These are phyloP conservation scores for Tephrocybe sp. DNA, from an alignment of 768 basidiomycete genomes.

Conservation along the genomic window DNA sequence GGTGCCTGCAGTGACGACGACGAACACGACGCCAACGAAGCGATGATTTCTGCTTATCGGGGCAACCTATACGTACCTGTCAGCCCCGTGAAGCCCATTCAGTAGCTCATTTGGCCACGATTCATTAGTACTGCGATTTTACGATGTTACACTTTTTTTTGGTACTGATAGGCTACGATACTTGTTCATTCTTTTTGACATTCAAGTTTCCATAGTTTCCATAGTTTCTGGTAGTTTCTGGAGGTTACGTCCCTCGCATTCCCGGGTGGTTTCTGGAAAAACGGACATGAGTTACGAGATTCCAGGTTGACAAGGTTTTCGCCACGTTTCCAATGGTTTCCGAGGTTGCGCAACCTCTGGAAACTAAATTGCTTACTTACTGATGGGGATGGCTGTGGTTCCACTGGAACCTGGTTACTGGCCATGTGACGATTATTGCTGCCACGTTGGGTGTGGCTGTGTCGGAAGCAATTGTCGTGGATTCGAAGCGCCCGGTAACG, in stretches of 20 bases:
- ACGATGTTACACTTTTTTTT: background rate
- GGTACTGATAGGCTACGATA: no score
- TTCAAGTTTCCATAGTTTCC: background rate
- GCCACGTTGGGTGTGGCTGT: no score
- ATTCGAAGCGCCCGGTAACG: no score
- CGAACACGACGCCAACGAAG: constrained; percentile 3
- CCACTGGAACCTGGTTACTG: no score
- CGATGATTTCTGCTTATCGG: constrained; percentile 14
- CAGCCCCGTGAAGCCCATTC: constrained; percentile 13
- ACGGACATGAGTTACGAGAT: background rate
- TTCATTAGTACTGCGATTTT: background rate
- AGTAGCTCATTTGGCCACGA: no score
- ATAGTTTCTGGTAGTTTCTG: background rate
- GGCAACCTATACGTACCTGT: constrained; percentile 9
- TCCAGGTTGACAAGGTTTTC: background rate
- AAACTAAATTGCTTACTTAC: background rate
- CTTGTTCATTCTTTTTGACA: background rate
- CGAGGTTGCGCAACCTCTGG: constrained; percentile 4
- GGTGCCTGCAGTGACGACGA: background rate
- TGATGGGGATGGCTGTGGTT: no score
- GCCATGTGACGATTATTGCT: no score
- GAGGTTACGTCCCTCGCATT: background rate
- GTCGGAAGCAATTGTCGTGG: no score
- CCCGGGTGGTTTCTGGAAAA: background rate
- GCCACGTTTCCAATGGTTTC: constrained; percentile 4